Evolutionary conservation across 768 basidiomycete genomes (phyloP).

Genomic region (Kockovaella imperatae): DNA sequence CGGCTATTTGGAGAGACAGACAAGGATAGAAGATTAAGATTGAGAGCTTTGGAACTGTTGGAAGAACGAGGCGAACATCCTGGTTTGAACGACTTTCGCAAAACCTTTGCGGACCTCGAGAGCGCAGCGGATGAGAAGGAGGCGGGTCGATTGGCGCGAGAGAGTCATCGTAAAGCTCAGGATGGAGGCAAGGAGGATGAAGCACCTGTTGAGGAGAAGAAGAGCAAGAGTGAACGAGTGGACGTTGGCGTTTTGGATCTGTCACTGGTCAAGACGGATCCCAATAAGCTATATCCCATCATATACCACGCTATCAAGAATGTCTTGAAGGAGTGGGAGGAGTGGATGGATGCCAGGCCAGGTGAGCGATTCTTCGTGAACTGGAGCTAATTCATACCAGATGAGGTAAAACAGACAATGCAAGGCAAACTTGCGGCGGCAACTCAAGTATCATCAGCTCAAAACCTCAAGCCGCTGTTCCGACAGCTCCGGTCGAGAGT

Average conservation of each 20-base stretch:
- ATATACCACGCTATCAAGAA: slow-evolving; percentile 61
- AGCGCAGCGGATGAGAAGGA: slow-evolving; percentile 53
- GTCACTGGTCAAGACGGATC: slow-evolving; percentile 73
- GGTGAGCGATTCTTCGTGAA: slow-evolving; percentile 50
- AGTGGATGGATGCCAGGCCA: slow-evolving; percentile 86
- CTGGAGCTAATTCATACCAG: slow-evolving; percentile 37
- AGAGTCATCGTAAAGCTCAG: neutral
- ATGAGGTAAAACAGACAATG: slow-evolving; percentile 73
- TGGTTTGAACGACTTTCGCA: slow-evolving; percentile 78
- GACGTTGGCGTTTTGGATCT: slow-evolving; percentile 64
- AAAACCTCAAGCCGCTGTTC: slow-evolving; percentile 95
- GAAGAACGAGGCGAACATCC: slow-evolving; percentile 54
- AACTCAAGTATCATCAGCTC: slow-evolving; percentile 87
- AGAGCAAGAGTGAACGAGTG: slow-evolving; percentile 31
- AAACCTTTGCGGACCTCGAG: slow-evolving; percentile 49
- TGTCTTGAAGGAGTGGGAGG: slow-evolving; percentile 90
- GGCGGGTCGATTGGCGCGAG: slow-evolving; percentile 9
- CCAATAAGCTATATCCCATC: slow-evolving; percentile 89
- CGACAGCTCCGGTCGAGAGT: slow-evolving; percentile 80
- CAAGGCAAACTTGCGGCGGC: slow-evolving; percentile 93
- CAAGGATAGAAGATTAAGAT: slow-evolving; percentile 78
- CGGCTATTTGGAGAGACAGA: slow-evolving; percentile 91
- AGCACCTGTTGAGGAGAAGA: slow-evolving; percentile 45
- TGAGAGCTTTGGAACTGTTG: slow-evolving; percentile 88
- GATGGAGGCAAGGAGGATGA: slow-evolving; percentile 13